Evolutionary conservation across 2,329 filamentous ascomycete genomes (phyloP).

Genomic region (Beauveria bassiana): DNA sequence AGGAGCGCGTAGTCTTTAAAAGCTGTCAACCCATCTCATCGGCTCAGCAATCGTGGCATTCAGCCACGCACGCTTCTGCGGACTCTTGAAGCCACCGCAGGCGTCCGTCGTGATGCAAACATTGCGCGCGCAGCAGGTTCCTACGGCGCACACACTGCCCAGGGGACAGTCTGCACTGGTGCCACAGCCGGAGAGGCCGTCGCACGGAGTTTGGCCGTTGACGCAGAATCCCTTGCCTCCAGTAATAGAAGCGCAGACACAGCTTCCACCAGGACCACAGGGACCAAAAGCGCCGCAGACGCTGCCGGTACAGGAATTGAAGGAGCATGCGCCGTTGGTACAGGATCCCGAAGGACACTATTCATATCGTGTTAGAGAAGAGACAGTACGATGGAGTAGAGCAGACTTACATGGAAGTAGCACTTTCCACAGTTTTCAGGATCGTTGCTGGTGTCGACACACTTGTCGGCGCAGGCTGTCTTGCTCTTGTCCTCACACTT

Average conservation of each 20-base stretch:
- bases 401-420: slow-evolving; percentile 1
- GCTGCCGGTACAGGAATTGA: neutral
- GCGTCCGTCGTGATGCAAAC: slow-evolving; percentile 4
- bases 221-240: slow-evolving; percentile 8
- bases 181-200: neutral
- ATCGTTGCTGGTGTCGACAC: slow-evolving; percentile 4
- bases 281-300: neutral
- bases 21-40: neutral
- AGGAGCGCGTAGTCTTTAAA: neutral
- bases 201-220: slow-evolving; percentile 1
- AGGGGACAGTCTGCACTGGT: neutral
- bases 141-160: slow-evolving; percentile 5
- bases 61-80: neutral
- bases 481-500: slow-evolving; percentile 6
- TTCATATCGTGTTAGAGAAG: neutral
- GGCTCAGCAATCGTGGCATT: slow-evolving; percentile 8
- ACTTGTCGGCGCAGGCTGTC: slow-evolving; percentile 4
- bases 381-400: neutral
- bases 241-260: slow-evolving; percentile 4
- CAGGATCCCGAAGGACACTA: slow-evolving; percentile 5
- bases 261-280: slow-evolving; percentile 2
- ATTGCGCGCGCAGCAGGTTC: slow-evolving; percentile 3
- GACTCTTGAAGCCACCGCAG: neutral
- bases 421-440: slow-evolving; percentile 6
- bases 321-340: slow-evolving; percentile 5